Conservation (phyloP, 2,329 filamentous ascomycete genomes). For the Fusarium anthophilum region DNA sequence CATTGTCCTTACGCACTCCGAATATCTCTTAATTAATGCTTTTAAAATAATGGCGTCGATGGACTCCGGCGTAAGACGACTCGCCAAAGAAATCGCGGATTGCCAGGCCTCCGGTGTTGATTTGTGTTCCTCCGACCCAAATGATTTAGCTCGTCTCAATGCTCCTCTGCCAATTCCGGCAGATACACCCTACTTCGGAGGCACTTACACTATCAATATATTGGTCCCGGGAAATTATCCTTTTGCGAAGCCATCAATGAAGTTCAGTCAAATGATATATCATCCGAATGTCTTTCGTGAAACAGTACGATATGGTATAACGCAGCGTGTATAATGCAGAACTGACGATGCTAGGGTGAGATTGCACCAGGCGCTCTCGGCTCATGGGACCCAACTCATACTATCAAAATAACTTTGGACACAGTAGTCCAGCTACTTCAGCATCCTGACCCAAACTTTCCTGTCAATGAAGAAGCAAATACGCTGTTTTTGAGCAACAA, state of each 20-base stretch:
- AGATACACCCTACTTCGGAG: neutral
- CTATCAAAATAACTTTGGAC: neutral
- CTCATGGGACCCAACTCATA: neutral
- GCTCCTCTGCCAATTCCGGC: neutral
- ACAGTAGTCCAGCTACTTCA: neutral
- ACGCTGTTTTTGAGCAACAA: neutral
- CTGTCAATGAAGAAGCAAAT: neutral
- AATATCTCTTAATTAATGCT: neutral
- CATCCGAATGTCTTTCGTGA: neutral
- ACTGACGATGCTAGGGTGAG: neutral
- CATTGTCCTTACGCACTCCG: fast-evolving
- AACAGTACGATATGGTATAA: neutral
- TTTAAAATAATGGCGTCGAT: neutral
- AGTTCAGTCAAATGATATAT: neutral
- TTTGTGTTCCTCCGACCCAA: fast-evolving
- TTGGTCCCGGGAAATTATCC: neutral
- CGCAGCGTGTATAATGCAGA: no score
- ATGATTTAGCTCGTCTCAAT: neutral
- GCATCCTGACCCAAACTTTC: fast-evolving
- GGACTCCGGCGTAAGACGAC: neutral
- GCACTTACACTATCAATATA: neutral
- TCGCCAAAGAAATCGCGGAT: neutral
- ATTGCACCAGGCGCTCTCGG: neutral
- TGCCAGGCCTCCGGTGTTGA: neutral
- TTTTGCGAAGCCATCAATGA: neutral